A percentile compares a stretch with the other conserved stretches of the same genome.
These are phyloP conservation scores for Trichopus zeylanicus DNA, from an alignment of 116 monocot genomes.

Conservation along the genomic window DNA sequence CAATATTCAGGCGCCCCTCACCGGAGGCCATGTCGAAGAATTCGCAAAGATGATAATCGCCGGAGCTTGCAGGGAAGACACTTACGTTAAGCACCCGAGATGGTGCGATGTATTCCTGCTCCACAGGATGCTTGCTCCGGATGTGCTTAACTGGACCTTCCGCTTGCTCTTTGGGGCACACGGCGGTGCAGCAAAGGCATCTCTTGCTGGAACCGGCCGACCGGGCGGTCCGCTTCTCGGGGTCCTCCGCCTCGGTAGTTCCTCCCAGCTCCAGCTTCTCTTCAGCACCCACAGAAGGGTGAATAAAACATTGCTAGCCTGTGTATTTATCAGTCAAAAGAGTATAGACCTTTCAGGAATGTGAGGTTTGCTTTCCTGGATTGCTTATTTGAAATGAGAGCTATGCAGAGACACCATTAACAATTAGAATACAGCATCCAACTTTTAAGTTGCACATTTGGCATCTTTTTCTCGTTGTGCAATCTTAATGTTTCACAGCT, in stretches of 20 bases:
- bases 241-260: neutral
- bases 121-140: constrained; percentile 50
- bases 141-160: constrained; percentile 62
- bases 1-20: constrained; percentile 28
- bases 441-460: too few relatives aligned
- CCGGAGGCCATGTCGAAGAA: constrained; percentile 38
- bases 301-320: too few relatives aligned
- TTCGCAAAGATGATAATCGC: constrained; percentile 44
- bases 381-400: too few relatives aligned
- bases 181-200: constrained; percentile 6
- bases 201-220: constrained; percentile 7
- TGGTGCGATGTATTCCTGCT: constrained; percentile 61
- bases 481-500: too few relatives aligned
- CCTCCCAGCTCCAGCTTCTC: neutral
- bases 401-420: too few relatives aligned
- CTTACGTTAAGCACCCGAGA: constrained; percentile 44
- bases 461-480: too few relatives aligned
- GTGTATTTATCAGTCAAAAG: too few relatives aligned
- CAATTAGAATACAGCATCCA: too few relatives aligned
- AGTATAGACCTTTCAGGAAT: too few relatives aligned
- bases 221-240: constrained; percentile 27
- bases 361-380: too few relatives aligned
- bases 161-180: constrained; percentile 27
- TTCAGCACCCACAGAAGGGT: neutral
- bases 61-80: constrained; percentile 62